Base-by-base conservation (phyloP, 2,329 filamentous ascomycete species). In the Aurifilum marmelostoma region DNA sequence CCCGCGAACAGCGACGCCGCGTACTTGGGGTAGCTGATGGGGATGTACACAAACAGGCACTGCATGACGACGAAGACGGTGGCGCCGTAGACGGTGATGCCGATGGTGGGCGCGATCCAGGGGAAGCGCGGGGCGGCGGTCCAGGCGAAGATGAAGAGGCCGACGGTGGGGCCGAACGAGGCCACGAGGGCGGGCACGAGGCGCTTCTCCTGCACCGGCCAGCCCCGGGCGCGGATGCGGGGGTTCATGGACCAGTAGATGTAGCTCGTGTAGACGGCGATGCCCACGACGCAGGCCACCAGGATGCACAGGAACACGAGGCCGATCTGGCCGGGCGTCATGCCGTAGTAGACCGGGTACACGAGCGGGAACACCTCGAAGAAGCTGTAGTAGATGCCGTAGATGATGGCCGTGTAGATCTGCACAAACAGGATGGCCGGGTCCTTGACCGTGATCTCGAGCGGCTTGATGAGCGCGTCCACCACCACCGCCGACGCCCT, bases 341-440 rank as follows among this genome's bases (percentile, higher is more conserved):
- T 89, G 75, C 79, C 77, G 77, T 91, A 91, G 74, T 84, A 80
- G 52, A 82, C 82, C 2, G 83, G 82, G 75, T 89, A 91, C 67
- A 91, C 87, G 18, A 89, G 79, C 4, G 88, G 88, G 76, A 91
- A 91, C n/a, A 85, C 85, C 74, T 91, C 88, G 75, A 91, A 91
- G 79, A 85, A 91, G 56, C 81, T 84, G 74, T 88, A 88, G 80
- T 88, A 88, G 75, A 87, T 88, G 66, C 82, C 86, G 77, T 89
- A 91, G 72, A 87, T 84, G 72, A 90, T 83, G 66, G 84, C 84
- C 3, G 85, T 87, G 77, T 90, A 91, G 50, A 89, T 67, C 74
- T 89, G 86, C 1, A 87, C 83, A 76, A 91, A 90, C 69, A 88
- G 76, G 72, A 91, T 84, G 16, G 88, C 85, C 0, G 88, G 88